phyloP scores from a whole-genome alignment of 306 rosid genomes.

The Casuarina equisetifolia region DNA sequence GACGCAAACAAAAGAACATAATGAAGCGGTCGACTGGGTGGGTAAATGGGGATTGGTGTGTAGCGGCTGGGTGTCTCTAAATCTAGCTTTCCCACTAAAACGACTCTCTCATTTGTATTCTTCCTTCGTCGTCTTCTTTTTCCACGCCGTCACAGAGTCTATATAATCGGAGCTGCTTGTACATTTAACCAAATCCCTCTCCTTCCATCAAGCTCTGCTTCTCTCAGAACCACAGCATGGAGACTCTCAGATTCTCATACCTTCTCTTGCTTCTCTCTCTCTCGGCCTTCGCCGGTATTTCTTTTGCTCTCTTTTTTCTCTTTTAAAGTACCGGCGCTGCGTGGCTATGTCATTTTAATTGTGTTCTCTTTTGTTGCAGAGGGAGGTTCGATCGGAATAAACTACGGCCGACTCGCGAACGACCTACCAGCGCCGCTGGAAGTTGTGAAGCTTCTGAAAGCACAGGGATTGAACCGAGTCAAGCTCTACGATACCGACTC shows the following conservation, averaged over 20 bases:
- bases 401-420: slow-evolving; percentile 76
- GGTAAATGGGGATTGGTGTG: neutral
- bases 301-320: neutral
- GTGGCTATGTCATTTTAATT: neutral
- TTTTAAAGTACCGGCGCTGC: neutral
- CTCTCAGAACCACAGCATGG: slow-evolving; percentile 48
- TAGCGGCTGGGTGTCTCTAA: neutral
- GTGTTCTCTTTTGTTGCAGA: slow-evolving; percentile 24
- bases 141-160: neutral
- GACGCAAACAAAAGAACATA: neutral
- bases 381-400: slow-evolving; percentile 60
- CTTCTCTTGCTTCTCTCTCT: slow-evolving; percentile 28
- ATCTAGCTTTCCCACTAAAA: slow-evolving; percentile 7
- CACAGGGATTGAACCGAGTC: slow-evolving; percentile 54
- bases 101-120: neutral
- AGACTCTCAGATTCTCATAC: slow-evolving; percentile 22
- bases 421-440: slow-evolving; percentile 54
- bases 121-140: too few species aligned
- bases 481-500: slow-evolving; percentile 80
- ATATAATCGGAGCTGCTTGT: slow-evolving; percentile 23
- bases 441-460: slow-evolving; percentile 62
- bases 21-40: slow-evolving; percentile 23
- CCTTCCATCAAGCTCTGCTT: slow-evolving; percentile 18
- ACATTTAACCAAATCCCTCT: neutral
- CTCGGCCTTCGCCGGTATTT: slow-evolving; percentile 42